Conservation (phyloP, 2,329 filamentous ascomycete species). For the Lasiodiplodia citricola region DNA sequence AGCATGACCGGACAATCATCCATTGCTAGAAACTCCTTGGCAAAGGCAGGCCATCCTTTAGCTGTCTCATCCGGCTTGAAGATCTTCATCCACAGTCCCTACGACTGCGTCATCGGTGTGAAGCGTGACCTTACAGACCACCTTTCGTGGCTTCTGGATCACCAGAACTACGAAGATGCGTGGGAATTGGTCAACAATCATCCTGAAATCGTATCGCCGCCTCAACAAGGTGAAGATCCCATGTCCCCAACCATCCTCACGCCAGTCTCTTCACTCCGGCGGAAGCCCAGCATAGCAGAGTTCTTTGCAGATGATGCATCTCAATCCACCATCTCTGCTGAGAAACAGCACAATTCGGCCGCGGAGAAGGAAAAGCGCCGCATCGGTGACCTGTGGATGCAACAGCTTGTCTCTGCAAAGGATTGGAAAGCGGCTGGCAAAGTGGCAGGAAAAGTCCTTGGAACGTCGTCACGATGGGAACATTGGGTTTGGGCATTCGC, state of each 20-base stretch:
- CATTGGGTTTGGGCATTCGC: conserved; percentile 96
- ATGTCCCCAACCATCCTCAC: conserved; percentile 47
- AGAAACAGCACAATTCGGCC: conserved; percentile 64
- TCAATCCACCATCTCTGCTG: conserved; percentile 67
- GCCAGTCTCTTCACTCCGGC: conserved; percentile 45
- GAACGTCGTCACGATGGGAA: conserved; percentile 83
- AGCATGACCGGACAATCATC: conserved; percentile 30
- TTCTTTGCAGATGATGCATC: conserved; percentile 75
- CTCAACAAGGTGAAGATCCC: conserved; percentile 42
- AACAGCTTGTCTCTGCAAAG: conserved; percentile 75
- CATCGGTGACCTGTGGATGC: conserved; percentile 92
- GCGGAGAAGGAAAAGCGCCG: conserved; percentile 86
- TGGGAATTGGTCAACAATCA: conserved; percentile 91
- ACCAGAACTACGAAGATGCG: conserved; percentile 78
- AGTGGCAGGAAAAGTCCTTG: conserved; percentile 81
- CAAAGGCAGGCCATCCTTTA: conserved; percentile 51
- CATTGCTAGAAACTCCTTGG: conserved; percentile 2
- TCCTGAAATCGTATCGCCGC: conserved; percentile 65
- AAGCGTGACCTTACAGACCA: conserved; percentile 87
- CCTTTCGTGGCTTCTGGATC: conserved; percentile 82
- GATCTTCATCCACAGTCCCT: conserved; percentile 95
- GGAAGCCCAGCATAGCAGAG: conserved; percentile 56
- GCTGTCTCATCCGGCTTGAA: conserved; percentile 67
- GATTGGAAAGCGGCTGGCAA: conserved; percentile 81
- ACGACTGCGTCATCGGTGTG: conserved; percentile 92